Evolutionary conservation across 2,329 filamentous ascomycete genomes (phyloP).

Genomic region (Ophiostoma ips): DNA sequence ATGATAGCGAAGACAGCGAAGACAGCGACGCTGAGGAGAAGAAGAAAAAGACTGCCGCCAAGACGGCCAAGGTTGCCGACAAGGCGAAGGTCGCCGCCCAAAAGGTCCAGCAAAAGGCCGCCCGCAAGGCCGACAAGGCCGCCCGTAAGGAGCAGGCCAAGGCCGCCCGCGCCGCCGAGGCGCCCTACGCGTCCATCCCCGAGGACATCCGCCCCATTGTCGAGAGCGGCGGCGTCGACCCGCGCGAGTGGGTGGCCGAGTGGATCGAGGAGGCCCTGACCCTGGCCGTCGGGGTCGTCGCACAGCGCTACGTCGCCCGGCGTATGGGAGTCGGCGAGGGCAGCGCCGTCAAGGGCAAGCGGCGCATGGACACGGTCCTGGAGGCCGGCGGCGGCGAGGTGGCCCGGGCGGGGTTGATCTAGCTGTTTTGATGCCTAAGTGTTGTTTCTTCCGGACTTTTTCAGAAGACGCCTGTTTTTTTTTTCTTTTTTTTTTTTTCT

Average conservation of each 20-base stretch:
- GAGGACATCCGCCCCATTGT: slow-evolving; percentile 82
- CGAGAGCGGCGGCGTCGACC: slow-evolving; percentile 62
- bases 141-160: neutral
- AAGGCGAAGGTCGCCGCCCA: neutral
- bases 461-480: too few species aligned
- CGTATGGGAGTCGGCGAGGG: slow-evolving; percentile 93
- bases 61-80: neutral
- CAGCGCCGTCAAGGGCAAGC: slow-evolving; percentile 46
- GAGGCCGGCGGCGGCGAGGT: slow-evolving; percentile 45
- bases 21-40: neutral
- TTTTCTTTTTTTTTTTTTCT: too few species aligned
- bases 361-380: slow-evolving; percentile 40
- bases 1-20: neutral
- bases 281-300: slow-evolving; percentile 69
- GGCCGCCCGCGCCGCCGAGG: neutral
- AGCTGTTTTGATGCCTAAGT: too few species aligned
- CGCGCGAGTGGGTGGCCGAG: slow-evolving; percentile 91
- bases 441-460: too few species aligned
- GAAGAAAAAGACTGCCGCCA: neutral
- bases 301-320: slow-evolving; percentile 86
- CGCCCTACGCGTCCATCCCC: slow-evolving; percentile 36
- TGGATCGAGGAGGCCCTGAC: slow-evolving; percentile 85
- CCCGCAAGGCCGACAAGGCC: neutral
- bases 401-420: slow-evolving; percentile 43
- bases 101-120: neutral